Conservation (phyloP, 306 rosid genomes). For the Luffa aegyptiaca region DNA sequence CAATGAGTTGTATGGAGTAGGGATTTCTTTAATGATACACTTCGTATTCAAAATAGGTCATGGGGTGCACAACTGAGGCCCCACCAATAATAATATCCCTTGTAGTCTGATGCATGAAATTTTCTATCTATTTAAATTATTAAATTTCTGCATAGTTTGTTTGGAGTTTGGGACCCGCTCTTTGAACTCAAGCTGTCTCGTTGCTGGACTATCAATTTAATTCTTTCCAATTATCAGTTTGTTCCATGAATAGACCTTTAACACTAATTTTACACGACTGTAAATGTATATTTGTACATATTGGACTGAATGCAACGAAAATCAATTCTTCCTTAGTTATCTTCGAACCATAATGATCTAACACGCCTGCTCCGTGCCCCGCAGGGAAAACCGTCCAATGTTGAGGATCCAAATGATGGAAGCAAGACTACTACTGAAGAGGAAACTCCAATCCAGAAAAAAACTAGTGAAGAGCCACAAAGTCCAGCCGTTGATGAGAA, state of each 20-base stretch:
- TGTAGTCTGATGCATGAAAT: background rate
- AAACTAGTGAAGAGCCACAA: background rate
- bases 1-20: background rate
- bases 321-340: background rate
- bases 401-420: constrained; percentile 41
- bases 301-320: background rate
- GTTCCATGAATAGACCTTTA: background rate
- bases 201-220: background rate
- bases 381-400: constrained; percentile 48
- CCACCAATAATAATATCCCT: background rate
- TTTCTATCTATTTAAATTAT: background rate
- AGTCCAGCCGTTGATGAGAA: constrained; percentile 13
- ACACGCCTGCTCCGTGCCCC: background rate
- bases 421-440: constrained; percentile 34
- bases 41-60: constrained; percentile 5
- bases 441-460: constrained; percentile 16
- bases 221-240: background rate
- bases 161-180: constrained; percentile 6
- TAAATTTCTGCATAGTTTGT: background rate
- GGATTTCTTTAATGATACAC: background rate
- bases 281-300: background rate
- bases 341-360: background rate
- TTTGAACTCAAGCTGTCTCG: constrained; percentile 5
- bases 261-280: background rate
- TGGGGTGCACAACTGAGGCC: constrained; percentile 10